Evolutionary conservation across 164 flowering plant genomes (phyloP), one percentile per base, ranked within the genome.

Genomic region (Macadamia integrifolia): DNA sequence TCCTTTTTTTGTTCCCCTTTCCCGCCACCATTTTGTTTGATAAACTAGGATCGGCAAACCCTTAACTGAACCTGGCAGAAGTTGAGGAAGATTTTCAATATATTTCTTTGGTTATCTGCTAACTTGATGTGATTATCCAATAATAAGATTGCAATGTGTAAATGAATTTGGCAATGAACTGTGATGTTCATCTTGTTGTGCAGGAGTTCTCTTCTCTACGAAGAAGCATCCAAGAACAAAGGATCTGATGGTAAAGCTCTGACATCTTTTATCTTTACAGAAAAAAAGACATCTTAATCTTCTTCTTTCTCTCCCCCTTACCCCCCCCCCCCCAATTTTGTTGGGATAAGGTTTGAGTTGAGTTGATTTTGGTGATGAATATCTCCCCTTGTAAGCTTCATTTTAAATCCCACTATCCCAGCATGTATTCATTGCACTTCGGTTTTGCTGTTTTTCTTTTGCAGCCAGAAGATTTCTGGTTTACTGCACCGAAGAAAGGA

Each of bases 381-480:
- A 18, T 2, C 13, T 3, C 0, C 6, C 4, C 9, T 40, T 66
- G 43, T 30, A 15, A 9, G 42, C 15, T 3, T 48, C n/a, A 15
- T 68, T n/a, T 52, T 31, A 32, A 6, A 31, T 65, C 32, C 58
- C 31, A 8, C 44, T 62, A 28, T 35, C 3, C 40, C 40, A 35
- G 40, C 40, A 35, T 5, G 40, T 52, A 11, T 1, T 30, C 61
- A 60, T 10, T 59, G 11, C 15, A 30, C 15, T 44, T 15, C 44
- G 40, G 28, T 43, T 14, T 1, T 17, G 32, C 30, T 12, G 31
- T 59, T 53, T 32, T 42, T 42, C 17, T 62, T 79, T 55, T 72
- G 74, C 88, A 93, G 98, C 86, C 98, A 29, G 98, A 93, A 80
- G 94, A 88, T 69, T 87, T 79, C 77, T 93, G 98, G 98, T 91